Base-by-base conservation (phyloP, 2,329 filamentous ascomycete species). In the Cryphonectria naterciae region DNA sequence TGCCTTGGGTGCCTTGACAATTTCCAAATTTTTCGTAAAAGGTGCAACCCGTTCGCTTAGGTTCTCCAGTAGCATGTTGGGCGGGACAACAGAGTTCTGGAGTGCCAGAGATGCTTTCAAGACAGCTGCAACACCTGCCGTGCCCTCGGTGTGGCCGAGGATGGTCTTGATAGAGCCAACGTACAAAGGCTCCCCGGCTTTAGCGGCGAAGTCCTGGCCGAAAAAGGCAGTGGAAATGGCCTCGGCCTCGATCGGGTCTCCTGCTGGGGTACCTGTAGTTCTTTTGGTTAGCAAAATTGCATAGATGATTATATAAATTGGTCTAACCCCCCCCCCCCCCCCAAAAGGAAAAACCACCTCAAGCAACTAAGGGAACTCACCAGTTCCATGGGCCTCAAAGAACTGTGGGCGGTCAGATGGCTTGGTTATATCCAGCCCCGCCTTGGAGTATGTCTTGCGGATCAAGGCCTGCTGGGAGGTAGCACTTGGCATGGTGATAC, bases 401-500 rank as follows among this genome's bases (percentile, higher is more conserved):
- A 79, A 83, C 65, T 83, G 81, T 8, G 77, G 79, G 15, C 77
- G 76, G 54, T 82, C 77, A 56, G 52, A 28, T 56, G 6, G 67
- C 52, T 1, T 74, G 73, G 13, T 68, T 56, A 22, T 39, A 76
- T 83, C 77, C 0, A 83, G 77, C 2, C 80, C 85, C 0, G 83
- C 78, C 25, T 73, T 75, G 0, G 43, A 67, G 72, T 86, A 87
- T 0, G 81, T 82, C 2, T 73, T 72, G 64, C 75, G 74, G 63
- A 85, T 85, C 3, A 85, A 73, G 0, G 67, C 70, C 1, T 77
- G 76, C 70, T 87, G 85, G 0, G 83, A 80, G 1, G 73, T 60
- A 0, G 74, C 68, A 58, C 77, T 86, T 0, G 87, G 87, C 74
- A 85, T 80, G 0, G 85, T 87, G 65, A 88, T 83, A 0, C 85